Conservation (phyloP, 345 rosid species). For the Rhizophora apiculata region DNA sequence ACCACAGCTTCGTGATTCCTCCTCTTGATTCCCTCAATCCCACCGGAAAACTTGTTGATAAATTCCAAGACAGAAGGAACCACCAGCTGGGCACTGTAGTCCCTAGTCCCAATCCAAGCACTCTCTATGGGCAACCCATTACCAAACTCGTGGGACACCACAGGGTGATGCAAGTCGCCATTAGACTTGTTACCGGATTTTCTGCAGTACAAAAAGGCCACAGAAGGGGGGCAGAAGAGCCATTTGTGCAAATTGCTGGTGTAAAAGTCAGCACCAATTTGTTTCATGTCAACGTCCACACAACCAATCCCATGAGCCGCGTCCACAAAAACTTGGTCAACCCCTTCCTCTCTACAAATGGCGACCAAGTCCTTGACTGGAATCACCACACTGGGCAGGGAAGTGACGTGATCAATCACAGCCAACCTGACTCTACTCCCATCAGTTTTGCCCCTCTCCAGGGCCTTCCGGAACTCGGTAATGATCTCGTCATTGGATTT, state of each 20-base stretch:
- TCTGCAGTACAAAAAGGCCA: constrained; percentile 80
- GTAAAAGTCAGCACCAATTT: constrained; percentile 93
- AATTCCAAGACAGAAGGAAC: constrained; percentile 78
- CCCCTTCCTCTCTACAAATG: constrained; percentile 84
- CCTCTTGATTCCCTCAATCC: constrained; percentile 79
- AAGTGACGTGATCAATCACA: constrained; percentile 88
- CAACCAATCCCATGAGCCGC: constrained; percentile 98
- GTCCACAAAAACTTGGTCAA: constrained; percentile 84
- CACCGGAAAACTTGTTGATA: constrained; percentile 70
- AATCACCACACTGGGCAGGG: constrained; percentile 88
- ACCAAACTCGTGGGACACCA: constrained; percentile 90
- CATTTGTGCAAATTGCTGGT: constrained; percentile 88
- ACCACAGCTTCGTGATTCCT: constrained; percentile 76
- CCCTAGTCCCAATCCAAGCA: constrained; percentile 95
- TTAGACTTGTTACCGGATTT: constrained; percentile 32
- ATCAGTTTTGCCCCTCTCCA: constrained; percentile 58
- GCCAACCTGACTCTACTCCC: constrained; percentile 80
- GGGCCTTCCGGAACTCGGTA: constrained; percentile 51
- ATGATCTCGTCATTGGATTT: constrained; percentile 57
- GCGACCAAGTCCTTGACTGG: constrained; percentile 74
- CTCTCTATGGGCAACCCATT: constrained; percentile 86
- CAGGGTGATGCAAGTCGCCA: constrained; percentile 73
- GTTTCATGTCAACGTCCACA: constrained; percentile 79
- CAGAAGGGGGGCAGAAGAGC: constrained; percentile 92
- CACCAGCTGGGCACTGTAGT: constrained; percentile 84